Evolutionary conservation across 139 green algal species (phyloP), one percentile per base, ranked within the genome.

Genomic region (Tetradesmus obliquus): DNA sequence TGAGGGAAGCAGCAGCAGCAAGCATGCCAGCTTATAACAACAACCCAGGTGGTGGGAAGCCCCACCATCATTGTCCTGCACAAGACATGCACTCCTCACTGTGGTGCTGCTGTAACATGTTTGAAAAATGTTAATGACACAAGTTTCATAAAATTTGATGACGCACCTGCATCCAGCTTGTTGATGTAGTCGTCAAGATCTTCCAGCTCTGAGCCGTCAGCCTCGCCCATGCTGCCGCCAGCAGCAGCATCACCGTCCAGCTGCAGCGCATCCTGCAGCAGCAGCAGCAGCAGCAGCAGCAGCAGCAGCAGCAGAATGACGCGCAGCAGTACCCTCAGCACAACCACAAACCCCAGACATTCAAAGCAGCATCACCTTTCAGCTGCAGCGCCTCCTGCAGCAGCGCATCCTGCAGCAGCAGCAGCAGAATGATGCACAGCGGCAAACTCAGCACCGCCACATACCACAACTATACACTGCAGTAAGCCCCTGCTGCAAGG

Each of bases 101-200:
- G 32, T 45, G 32, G 32, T 45, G 32, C 32, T 45, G 32, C 32
- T 45, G 32, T 45, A 45, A 45, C 32, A 45, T 45, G 32, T 45
- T 45, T 45, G 32, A 45, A 45, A 45, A 45, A 45, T 45, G 32
- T 45, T 45, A 45, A 45, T 45, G 32, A 45, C 32, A 45, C 32
- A 45, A 45, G 32, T 45, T 45, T 45, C 32, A 45, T 45, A 45
- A 45, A 45, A 45, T 45, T 45, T 72, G 60, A 10, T 72, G 60
- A 19, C 82, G 15, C 55, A 88, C 84, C 84, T 88, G 60, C 91
- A 60, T 88, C 89, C 3, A 97, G 83, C 86, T 95, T 91, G 55
- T 94, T 95, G 76, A 96, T 93, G 88, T 96, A 97, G 24, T 94
- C 91, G 12, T 97, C 95, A 60, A 97, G 82, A 82, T 97, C 95